Evolutionary conservation across 306 rosid genomes (phyloP), one percentile per base, ranked within the genome.

Genomic region (Acacia confusa): DNA sequence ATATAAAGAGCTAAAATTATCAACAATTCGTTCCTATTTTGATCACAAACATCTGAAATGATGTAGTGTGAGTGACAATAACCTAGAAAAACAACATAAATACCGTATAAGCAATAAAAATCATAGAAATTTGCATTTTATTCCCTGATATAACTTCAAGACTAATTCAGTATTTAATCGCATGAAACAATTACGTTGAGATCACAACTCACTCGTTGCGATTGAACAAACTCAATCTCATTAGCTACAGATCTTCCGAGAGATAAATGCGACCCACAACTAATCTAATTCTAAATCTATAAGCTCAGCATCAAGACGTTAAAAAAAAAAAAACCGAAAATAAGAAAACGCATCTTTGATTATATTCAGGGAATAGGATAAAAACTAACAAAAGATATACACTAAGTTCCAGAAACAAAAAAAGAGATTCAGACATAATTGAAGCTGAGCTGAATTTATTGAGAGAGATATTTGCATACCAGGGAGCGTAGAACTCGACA

Each of bases 401-500:
- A 48, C 3, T 8, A 16, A 2, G 12, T 47, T 47, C 11, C 64
- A 73, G 20, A 32, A 28, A 53, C 48, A 74, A 34, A 40, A 76
- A 76, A 74, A 25, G 22, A 3, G n/a, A 60, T 65, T 17, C 17
- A 64, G 65, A 61, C 7, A n/a, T 19, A 48, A 20, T 32, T 10
- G 28, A 7, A 48, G 27, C n/a, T 28, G 19, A n/a, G 77, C 57
- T 72, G 2, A 6, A 22, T 72, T 48, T 3, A 30, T 11, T 5
- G 24, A 53, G 27, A 8, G 45, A 57, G 32, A 57, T 4, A 16
- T 22, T 41, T 16, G 24, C 45, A 48, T 89, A 95, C 99, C 97
- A 95, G 40, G 99, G 97, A 85, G 97, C 97, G 77, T 95, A 95
- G 84, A 95, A 95, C 88, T 95, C 92, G 73, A 95, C 91, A 57